A percentile compares a stretch with the other conserved stretches of the same genome.
Evolutionary conservation across 2,329 filamentous ascomycete genomes (phyloP).

Genomic region (Colletotrichum australisinense): DNA sequence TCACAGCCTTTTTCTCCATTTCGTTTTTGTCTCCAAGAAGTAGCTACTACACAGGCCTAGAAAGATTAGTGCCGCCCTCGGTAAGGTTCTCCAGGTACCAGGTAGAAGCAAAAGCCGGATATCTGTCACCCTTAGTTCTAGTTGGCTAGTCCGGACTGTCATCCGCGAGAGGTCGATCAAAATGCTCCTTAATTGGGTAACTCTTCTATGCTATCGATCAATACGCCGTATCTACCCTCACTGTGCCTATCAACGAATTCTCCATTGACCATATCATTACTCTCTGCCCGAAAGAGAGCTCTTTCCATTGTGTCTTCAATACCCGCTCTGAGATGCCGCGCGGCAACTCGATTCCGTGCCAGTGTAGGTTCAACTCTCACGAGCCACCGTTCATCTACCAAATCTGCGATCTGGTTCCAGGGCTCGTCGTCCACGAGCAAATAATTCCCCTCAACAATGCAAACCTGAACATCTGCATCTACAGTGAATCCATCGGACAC

Average conservation of each 20-base stretch:
- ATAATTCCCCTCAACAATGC: slow-evolving; percentile 63
- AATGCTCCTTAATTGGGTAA: background rate
- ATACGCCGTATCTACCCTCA: slow-evolving; percentile 40
- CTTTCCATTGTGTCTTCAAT: slow-evolving; percentile 42
- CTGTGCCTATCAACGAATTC: slow-evolving; percentile 37
- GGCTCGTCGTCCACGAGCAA: slow-evolving; percentile 56
- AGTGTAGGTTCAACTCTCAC: slow-evolving; percentile 40
- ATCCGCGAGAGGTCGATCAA: background rate
- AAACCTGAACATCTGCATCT: slow-evolving; percentile 18
- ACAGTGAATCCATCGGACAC: slow-evolving; percentile 33
- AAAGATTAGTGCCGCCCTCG: background rate
- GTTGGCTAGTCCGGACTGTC: background rate
- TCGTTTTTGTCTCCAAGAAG: too few species aligned
- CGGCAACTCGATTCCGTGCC: slow-evolving; percentile 40
- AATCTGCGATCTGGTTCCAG: slow-evolving; percentile 53
- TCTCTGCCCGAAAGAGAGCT: slow-evolving; percentile 39
- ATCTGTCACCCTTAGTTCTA: background rate
- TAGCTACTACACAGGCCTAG: too few species aligned
- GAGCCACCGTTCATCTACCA: slow-evolving; percentile 58
- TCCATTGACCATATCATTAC: slow-evolving; percentile 45
- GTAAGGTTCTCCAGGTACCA: background rate
- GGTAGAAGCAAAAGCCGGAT: background rate
- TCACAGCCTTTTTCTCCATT: too few species aligned
- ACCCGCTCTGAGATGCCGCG: slow-evolving; percentile 42
- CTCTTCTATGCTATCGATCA: slow-evolving; percentile 43